Conservation (phyloP, 2,329 filamentous ascomycete genomes). For the Claviceps spartinae region DNA sequence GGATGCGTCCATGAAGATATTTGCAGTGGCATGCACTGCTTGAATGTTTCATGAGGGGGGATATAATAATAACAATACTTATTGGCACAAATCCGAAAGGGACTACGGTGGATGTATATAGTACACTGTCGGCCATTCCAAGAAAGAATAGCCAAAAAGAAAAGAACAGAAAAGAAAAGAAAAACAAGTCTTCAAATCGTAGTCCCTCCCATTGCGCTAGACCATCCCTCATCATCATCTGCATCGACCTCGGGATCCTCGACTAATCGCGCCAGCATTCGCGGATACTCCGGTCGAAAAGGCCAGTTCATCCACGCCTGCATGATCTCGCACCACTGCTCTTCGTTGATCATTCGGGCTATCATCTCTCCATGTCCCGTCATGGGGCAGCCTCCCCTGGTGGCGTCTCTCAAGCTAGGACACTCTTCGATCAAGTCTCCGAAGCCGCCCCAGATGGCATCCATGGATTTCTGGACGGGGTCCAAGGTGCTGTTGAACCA, state of each 20-base stretch:
- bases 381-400: constrained; percentile 30
- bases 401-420: constrained; percentile 33
- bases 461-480: constrained; percentile 31
- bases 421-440: constrained; percentile 36
- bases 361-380: constrained; percentile 27
- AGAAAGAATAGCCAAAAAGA: neutral
- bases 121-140: too few relatives aligned
- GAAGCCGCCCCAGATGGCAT: constrained; percentile 45
- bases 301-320: constrained; percentile 53
- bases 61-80: too few relatives aligned
- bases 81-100: too few relatives aligned
- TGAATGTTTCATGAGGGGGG: too few relatives aligned
- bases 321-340: constrained; percentile 44
- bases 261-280: constrained; percentile 32
- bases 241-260: constrained; percentile 15
- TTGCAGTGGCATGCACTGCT: too few relatives aligned
- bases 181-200: neutral
- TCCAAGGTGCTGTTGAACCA: constrained; percentile 32
- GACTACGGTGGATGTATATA: too few relatives aligned
- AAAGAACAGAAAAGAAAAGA: neutral
- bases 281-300: constrained; percentile 37
- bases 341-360: constrained; percentile 34
- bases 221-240: constrained; percentile 15
- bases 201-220: constrained; percentile 7
- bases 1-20: too few relatives aligned